Evolutionary conservation across 2,329 filamentous ascomycete genomes (phyloP), one percentile per base, ranked within the genome.

Genomic region (Pleomassaria siparia): DNA sequence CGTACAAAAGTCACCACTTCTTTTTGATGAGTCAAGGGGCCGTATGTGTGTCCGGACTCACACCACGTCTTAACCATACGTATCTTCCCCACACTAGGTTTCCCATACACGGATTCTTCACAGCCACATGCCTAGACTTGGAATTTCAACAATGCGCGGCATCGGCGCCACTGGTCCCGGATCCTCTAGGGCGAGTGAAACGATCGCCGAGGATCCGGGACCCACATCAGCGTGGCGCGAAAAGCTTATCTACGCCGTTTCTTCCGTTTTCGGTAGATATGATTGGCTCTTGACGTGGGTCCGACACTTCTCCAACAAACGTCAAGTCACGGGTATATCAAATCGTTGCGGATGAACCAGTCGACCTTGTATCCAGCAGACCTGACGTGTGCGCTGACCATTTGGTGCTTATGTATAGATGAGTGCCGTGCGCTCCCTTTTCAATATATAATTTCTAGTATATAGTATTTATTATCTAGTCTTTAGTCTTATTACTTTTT

Each of bases 291-390:
- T 3, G 7, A 37, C 10, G 42, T 29, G 24, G 43, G 43, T 44
- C 41, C 21, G 30, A 44, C 41, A 36, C 8, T 21, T 16, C n/a
- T n/a, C n/a, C n/a, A n/a, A n/a, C n/a, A n/a, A n/a, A n/a, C n/a
- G n/a, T n/a, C 18, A 3, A 11, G 41, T 44, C 41, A 35, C 41
- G 41, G 29, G 22, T 35, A 26, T 44, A 36, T 16, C 41, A 35
- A 44, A 44, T 36, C 29, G 30, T 21, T 6, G 16, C 41, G 20
- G 26, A 32, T 43, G 26, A 22, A 18, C 26, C 11, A 6, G 20
- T 42, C 24, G 3, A 24, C 36, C 29, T 12, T 28, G 8, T 28
- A 28, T 28, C 7, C 12, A 28, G 5, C 6, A 15, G 37, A 22
- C 21, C 20, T 26, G 8, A 42, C 24, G 33, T 35, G n/a, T n/a